phyloP scores from a whole-genome alignment of 225 moss, liverwort and hornwort species.

The Anthoceros angustus region DNA sequence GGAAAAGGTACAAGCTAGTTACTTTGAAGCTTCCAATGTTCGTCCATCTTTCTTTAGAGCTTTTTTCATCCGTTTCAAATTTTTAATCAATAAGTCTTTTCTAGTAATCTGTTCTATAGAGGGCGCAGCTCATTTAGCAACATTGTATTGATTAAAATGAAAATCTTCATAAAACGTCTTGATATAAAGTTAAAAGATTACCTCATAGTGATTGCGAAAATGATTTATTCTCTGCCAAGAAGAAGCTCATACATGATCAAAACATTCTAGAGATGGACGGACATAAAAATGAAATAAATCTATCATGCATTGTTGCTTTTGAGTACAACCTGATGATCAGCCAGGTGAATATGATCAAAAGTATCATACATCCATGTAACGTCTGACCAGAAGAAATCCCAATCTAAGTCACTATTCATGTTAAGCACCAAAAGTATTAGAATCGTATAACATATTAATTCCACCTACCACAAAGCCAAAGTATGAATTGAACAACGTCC shows the following conservation, averaged over 20 bases:
- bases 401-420: constrained; percentile 76
- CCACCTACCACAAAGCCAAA: background rate
- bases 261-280: no score
- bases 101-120: constrained; percentile 46
- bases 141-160: background rate
- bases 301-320: background rate
- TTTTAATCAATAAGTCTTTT: constrained; percentile 82
- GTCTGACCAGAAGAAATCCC: constrained; percentile 99
- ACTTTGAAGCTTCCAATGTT: constrained; percentile 77
- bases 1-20: constrained; percentile 8
- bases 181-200: constrained; percentile 10
- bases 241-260: background rate
- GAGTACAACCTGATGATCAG: constrained; percentile 51
- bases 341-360: constrained; percentile 94
- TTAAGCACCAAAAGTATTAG: background rate
- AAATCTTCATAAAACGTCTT: background rate
- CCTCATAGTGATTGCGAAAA: constrained; percentile 97
- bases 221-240: constrained; percentile 77
- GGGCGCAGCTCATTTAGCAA: background rate
- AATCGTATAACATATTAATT: background rate
- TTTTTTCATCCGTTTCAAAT: constrained; percentile 99
- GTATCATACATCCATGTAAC: constrained; percentile 99
- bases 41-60: constrained; percentile 74
- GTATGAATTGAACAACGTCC: constrained; percentile 9
- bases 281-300: no score